phyloP scores from a whole-genome alignment of 345 rosid species.

The Eucalyptus microcorys region DNA sequence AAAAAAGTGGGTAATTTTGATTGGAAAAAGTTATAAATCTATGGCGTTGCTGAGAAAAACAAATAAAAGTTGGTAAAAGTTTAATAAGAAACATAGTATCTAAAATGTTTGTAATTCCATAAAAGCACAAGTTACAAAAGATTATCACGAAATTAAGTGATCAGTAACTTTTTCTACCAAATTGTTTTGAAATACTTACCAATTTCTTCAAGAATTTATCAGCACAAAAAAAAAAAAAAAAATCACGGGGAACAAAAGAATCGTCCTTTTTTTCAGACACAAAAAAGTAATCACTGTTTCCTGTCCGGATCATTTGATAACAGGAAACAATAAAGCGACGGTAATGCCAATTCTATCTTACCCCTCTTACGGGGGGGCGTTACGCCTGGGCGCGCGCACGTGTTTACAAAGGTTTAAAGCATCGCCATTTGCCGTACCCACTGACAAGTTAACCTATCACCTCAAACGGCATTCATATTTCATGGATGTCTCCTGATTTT shows the following conservation, averaged over 20 bases:
- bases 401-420: no score
- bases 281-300: neutral
- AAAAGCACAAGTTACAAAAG: neutral
- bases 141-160: neutral
- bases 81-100: neutral
- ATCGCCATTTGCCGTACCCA: no score
- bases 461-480: no score
- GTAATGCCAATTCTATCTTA: neutral
- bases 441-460: no score
- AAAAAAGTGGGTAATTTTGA: no score
- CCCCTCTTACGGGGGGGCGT: neutral
- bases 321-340: neutral
- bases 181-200: neutral
- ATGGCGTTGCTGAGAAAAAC: no score
- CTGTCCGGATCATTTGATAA: neutral
- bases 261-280: no score
- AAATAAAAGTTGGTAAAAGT: neutral
- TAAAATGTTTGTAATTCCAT: neutral
- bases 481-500: neutral
- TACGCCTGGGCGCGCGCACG: neutral
- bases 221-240: neutral
- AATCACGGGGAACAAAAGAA: neutral
- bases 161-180: neutral
- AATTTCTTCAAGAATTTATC: neutral
- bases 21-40: no score